phyloP scores from a whole-genome alignment of 2,329 filamentous ascomycete species.

The Ceratocystis colombiana region DNA sequence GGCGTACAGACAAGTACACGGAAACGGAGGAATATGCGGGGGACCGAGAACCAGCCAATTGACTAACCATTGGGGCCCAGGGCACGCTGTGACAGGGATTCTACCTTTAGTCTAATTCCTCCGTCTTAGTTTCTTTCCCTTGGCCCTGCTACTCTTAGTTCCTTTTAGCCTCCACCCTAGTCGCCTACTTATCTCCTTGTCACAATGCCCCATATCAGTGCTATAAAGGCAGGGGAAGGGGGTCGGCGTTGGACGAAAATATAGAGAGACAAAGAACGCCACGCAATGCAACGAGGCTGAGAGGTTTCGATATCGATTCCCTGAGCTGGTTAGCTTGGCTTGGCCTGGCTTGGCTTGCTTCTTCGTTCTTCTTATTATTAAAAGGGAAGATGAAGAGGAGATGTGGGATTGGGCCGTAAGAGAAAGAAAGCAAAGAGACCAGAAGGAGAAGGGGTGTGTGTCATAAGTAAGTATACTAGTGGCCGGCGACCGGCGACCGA shows the following conservation, averaged over 20 bases:
- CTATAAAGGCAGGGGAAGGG: too few species aligned
- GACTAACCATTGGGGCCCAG: neutral
- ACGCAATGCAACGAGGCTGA: constrained; percentile 1
- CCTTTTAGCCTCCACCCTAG: neutral
- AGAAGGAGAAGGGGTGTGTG: neutral
- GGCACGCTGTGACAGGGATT: too few species aligned
- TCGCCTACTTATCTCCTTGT: neutral
- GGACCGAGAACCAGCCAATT: neutral
- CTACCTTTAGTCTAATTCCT: neutral
- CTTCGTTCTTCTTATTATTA: neutral
- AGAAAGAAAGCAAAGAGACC: too few species aligned
- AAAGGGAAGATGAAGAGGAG: neutral
- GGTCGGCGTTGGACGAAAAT: neutral
- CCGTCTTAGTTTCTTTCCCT: neutral
- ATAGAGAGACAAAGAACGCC: neutral
- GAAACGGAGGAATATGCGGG: neutral
- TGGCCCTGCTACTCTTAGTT: neutral
- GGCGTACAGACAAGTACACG: neutral
- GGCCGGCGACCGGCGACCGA: neutral
- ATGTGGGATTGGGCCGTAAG: too few species aligned
- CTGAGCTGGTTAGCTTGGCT: neutral
- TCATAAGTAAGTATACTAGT: neutral
- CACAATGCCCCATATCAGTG: too few species aligned
- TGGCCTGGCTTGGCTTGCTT: neutral
- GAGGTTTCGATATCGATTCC: neutral